Evolutionary conservation across 2,329 filamentous ascomycete species (phyloP), one percentile per base, ranked within the genome.

Genomic region (Trichophyton schoenleinii): DNA sequence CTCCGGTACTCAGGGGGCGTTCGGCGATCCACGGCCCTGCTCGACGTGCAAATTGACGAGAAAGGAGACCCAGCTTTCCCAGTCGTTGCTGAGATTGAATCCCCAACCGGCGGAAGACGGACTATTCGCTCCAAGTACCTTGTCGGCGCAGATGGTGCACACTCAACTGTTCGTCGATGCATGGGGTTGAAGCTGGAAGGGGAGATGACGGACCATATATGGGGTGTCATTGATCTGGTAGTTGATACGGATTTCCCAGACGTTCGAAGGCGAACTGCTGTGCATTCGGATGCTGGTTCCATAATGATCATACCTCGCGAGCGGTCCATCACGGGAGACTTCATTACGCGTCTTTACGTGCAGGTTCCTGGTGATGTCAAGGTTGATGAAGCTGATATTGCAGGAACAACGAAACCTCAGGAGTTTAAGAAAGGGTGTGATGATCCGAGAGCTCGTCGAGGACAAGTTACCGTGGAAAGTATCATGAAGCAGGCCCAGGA

Each of bases 221-320:
- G 87, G 87, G 86, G 86, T 55, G 87, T 89, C 20, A 87, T 89
- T 77, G 87, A 90, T 67, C 81, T 87, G 38, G 84, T 89, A 1
- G 83, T 88, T 22, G 78, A 83, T 68, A 89, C 87, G 0, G 80
- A 89, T 67, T 90, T 90, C 65, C 87, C 87, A 0, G 87, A 92
- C 69, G 88, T 91, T 67, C 86, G 88, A 79, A 86, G 87, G 79
- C 87, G 88, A 77, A 88, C 85, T 67, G 88, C 86, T 0, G 88
- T 91, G 63, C 87, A 90, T 70, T 89, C 87, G 2, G 79, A 83
- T 53, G 78, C 86, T 61, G 87, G 88, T 1, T 89, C 87, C 18
- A 85, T 91, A 68, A 88, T 91, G 83, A 85, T 91, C 3, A 91
- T 92, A 62, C 88, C 88, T 0, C 80, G 87, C 25, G 87, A 89